Base-by-base conservation (phyloP, 305 asterid genomes). In the Fraxinus velutina region DNA sequence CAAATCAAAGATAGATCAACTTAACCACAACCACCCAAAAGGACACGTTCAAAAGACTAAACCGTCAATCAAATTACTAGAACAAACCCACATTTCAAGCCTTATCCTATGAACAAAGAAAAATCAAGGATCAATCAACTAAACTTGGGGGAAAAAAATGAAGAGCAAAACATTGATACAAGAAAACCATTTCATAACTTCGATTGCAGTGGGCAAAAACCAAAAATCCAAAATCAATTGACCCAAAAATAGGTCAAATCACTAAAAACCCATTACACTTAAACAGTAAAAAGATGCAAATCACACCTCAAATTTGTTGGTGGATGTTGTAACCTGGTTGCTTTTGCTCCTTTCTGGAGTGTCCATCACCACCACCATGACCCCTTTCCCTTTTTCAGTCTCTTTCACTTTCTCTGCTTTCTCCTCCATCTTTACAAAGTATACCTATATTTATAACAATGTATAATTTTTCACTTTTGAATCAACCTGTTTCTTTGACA, bases 331-430 rank as follows among this genome's bases (percentile, higher is more conserved):
- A 83, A 88, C 91, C 85, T 92, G 97, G 83, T 5, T 81, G 33
- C 71, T 86, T 86, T 82, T 90, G 84, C 84, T 83, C 80, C 90
- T 89, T 39, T 90, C 93, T 1, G 98, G 98, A 29, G 97, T 94
- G 71, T 85, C 97, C 97, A 92, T 88, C 78, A 79, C 91, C 82
- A 83, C 92, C 24, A 66, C 73, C 13, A 66, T 3, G 17, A 79
- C 86, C 22, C 81, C 88, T 78, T 64, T 88, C 83, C 81, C 88
- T 15, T 84, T 85, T 8, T 19, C 55, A 30, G 2, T 71, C 81
- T 70, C 82, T 73, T 62, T 36, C 42, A 66, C 64, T 76, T 73
- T 79, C 86, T 77, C 55, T 33, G 81, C 73, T 10, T 78, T 79
- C 32, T 79, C 92, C 78, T 76, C 88, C 88, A 84, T 81, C 13